These are phyloP conservation scores for Psilocybe cyanescens DNA, from an alignment of 768 basidiomycete genomes.

Conservation along the genomic window DNA sequence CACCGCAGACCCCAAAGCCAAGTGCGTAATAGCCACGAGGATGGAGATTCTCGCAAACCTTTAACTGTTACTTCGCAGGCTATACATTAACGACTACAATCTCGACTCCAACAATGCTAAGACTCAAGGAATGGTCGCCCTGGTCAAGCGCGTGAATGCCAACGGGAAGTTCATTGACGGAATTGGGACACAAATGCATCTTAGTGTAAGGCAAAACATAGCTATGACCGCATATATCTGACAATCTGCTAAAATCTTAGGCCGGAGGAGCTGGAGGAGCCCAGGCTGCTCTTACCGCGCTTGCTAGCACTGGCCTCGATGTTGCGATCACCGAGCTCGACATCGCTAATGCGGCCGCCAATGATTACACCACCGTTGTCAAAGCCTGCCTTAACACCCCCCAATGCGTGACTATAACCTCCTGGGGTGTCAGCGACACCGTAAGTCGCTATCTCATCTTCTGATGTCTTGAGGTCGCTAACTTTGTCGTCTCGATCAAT, in stretches of 20 bases:
- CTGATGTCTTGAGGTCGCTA: neutral
- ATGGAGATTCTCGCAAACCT: no score
- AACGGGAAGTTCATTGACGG: slow-evolving; percentile 47
- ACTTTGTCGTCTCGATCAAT: neutral
- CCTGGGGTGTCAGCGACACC: slow-evolving; percentile 51
- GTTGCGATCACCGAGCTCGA: slow-evolving; percentile 54
- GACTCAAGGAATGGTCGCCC: slow-evolving; percentile 40
- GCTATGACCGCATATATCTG: neutral
- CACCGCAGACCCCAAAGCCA: slow-evolving; percentile 50
- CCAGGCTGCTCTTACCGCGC: slow-evolving; percentile 43
- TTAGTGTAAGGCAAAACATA: slow-evolving; percentile 27
- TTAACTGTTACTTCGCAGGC: slow-evolving; percentile 12
- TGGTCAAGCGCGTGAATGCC: slow-evolving; percentile 47
- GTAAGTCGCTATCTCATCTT: slow-evolving; percentile 20
- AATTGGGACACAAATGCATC: slow-evolving; percentile 52
- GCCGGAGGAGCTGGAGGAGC: slow-evolving; percentile 45
- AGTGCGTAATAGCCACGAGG: slow-evolving; percentile 27
- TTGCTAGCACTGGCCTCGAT: slow-evolving; percentile 44
- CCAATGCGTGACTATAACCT: slow-evolving; percentile 48
- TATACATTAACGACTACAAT: slow-evolving; percentile 52
- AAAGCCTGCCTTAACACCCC: slow-evolving; percentile 48
- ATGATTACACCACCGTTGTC: slow-evolving; percentile 48
- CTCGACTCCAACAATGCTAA: slow-evolving; percentile 54
- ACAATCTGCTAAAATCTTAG: slow-evolving; percentile 10
- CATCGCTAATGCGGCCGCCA: slow-evolving; percentile 39